A percentile compares a stretch with the other conserved stretches of the same genome.
Conservation (phyloP, 805 yeast species). For the Candida pseudofarinosa region DNA sequence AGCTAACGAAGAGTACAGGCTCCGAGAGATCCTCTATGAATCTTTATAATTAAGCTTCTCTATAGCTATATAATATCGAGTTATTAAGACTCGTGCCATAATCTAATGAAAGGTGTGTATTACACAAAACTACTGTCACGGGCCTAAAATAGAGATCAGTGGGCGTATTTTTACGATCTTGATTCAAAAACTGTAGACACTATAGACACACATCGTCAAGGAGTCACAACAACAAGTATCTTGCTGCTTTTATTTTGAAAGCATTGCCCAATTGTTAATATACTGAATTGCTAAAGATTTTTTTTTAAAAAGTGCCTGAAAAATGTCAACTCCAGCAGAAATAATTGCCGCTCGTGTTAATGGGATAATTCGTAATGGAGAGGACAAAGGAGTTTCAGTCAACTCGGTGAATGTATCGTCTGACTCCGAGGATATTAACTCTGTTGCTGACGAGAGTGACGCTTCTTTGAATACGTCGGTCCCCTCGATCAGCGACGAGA, state of each 20-base stretch:
- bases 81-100: too few species aligned
- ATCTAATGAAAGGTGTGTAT: too few species aligned
- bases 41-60: constrained; percentile 36
- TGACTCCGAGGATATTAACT: constrained; percentile 13
- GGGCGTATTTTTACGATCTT: neutral
- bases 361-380: constrained; percentile 8
- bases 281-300: constrained; percentile 3
- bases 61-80: too few species aligned
- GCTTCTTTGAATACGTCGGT: constrained; percentile 14
- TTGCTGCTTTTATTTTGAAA: constrained; percentile 16
- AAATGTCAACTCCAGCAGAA: constrained; percentile 46
- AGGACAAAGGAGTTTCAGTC: constrained; percentile 1
- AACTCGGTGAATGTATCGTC: constrained; percentile 5
- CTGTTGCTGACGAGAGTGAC: constrained; percentile 7
- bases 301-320: neutral
- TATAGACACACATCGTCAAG: neutral
- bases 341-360: constrained; percentile 43
- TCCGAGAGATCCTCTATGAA: constrained; percentile 62
- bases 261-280: constrained; percentile 16
- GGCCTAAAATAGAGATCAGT: neutral
- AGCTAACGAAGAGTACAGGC: constrained; percentile 74
- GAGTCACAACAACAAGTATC: neutral
- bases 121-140: neutral
- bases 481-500: constrained; percentile 47
- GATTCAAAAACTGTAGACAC: neutral